Percentiles rank a stretch among this genome's conserved stretches.
Conservation (phyloP, 345 rosid species). For the Jatropha curcas region DNA sequence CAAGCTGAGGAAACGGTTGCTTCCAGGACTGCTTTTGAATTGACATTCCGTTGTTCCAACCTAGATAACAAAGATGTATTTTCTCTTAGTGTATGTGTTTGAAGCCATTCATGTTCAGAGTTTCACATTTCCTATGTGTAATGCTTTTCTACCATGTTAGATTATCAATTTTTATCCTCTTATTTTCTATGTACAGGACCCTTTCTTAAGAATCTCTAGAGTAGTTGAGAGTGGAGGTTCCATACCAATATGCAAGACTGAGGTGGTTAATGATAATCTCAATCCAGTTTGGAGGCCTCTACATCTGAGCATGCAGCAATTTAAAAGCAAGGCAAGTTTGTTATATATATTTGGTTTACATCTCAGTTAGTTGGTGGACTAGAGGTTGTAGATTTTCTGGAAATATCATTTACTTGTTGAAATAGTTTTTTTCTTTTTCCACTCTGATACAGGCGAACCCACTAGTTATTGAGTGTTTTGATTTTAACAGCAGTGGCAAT, state of each 20-base stretch:
- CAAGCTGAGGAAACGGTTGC: slow-evolving; percentile 72
- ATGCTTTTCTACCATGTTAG: neutral
- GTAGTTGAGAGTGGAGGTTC: slow-evolving; percentile 49
- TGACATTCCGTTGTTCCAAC: slow-evolving; percentile 47
- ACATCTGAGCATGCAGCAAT: slow-evolving; percentile 71
- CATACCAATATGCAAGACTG: slow-evolving; percentile 76
- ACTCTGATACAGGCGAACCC: slow-evolving; percentile 60
- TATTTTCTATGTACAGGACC: slow-evolving; percentile 57
- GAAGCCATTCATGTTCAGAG: neutral
- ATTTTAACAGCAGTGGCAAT: slow-evolving; percentile 72
- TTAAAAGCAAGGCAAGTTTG: slow-evolving; percentile 84
- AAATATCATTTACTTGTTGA: neutral
- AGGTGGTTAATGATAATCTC: slow-evolving; percentile 67
- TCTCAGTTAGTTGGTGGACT: slow-evolving; percentile 1
- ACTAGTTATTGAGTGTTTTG: slow-evolving; percentile 75
- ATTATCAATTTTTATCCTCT: slow-evolving; percentile 1
- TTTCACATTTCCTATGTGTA: neutral
- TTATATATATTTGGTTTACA: no score
- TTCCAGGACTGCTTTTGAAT: slow-evolving; percentile 59
- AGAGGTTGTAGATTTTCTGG: neutral
- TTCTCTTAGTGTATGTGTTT: slow-evolving; percentile 69
- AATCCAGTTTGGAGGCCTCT: slow-evolving; percentile 75
- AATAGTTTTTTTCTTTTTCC: slow-evolving; percentile 1
- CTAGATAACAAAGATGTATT: slow-evolving; percentile 74
- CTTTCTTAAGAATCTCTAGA: slow-evolving; percentile 83